These are phyloP conservation scores for Prunus yedoensis DNA, from an alignment of 331 rosid genomes.

Conservation along the genomic window DNA sequence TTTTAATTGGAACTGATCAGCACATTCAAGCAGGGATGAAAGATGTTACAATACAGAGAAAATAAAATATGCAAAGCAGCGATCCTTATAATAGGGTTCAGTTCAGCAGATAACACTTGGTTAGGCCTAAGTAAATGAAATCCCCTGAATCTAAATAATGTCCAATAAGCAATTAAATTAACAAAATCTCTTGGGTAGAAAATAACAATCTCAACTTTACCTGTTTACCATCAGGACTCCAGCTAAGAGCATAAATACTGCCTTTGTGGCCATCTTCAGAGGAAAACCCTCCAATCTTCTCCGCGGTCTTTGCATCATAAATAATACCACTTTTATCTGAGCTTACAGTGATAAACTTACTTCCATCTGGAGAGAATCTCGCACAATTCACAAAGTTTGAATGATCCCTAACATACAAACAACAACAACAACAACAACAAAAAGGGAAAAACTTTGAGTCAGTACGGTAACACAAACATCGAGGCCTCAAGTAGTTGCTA, in stretches of 20 bases:
- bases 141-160: not conserved
- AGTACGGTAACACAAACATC: not conserved
- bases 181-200: not conserved
- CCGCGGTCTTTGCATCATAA: slow-evolving; percentile 80
- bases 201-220: slow-evolving; percentile 28
- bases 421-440: not conserved
- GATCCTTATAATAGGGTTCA: not conserved
- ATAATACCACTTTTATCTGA: slow-evolving; percentile 87
- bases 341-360: slow-evolving; percentile 74
- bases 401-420: slow-evolving; percentile 67
- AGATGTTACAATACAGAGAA: slow-evolving; percentile 1
- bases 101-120: not conserved
- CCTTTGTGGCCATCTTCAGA: slow-evolving; percentile 91
- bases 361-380: slow-evolving; percentile 93
- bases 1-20: slow-evolving; percentile 31
- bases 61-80: not conserved
- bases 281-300: slow-evolving; percentile 89
- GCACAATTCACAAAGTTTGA: slow-evolving; percentile 92
- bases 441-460: not conserved
- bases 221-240: slow-evolving; percentile 95
- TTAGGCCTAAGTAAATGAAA: not conserved
- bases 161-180: not conserved
- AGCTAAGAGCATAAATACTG: slow-evolving; percentile 90
- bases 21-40: slow-evolving; percentile 4
- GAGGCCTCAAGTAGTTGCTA: not conserved